Evolutionary conservation across 1,139 yeast species (phyloP).

Genomic region (Eremothecium coryli): DNA sequence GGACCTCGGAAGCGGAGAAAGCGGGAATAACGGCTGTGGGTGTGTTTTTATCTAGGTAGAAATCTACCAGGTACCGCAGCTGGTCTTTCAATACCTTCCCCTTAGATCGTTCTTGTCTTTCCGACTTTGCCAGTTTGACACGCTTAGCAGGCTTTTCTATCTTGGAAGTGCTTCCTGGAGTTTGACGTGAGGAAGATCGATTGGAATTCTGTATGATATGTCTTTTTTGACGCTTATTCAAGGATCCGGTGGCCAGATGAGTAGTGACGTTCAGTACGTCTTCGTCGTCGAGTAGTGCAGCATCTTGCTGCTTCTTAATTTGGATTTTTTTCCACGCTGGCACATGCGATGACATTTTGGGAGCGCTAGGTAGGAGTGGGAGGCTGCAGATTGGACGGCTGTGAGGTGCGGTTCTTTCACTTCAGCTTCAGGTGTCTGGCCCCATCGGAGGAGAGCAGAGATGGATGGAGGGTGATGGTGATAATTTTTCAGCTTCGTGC

Average conservation of each 20-base stretch:
- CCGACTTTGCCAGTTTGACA: slow-evolving; percentile 62
- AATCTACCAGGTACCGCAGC: slow-evolving; percentile 62
- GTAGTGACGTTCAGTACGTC: slow-evolving; percentile 35
- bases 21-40: too few relatives aligned
- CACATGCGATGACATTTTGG: slow-evolving; percentile 31
- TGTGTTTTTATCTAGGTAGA: slow-evolving; percentile 46
- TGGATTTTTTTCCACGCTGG: slow-evolving; percentile 95
- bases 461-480: too few relatives aligned
- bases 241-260: slow-evolving; percentile 39
- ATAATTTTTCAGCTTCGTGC: too few relatives aligned
- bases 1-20: slow-evolving; percentile 5
- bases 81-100: slow-evolving; percentile 51
- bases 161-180: slow-evolving; percentile 24
- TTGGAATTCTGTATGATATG: slow-evolving; percentile 38
- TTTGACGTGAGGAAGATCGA: slow-evolving; percentile 10
- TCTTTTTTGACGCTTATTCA: slow-evolving; percentile 42
- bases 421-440: not conserved
- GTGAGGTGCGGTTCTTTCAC: too few relatives aligned
- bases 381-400: not conserved
- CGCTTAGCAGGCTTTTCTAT: slow-evolving; percentile 39
- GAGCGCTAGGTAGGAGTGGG: slow-evolving; percentile 3
- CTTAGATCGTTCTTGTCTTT: slow-evolving; percentile 35
- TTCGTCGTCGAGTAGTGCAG: slow-evolving; percentile 13
- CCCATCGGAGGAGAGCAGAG: too few relatives aligned
- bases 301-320: slow-evolving; percentile 33